Conservation (phyloP, 208 protist genomes). For the Acanthamoeba healyi region DNA sequence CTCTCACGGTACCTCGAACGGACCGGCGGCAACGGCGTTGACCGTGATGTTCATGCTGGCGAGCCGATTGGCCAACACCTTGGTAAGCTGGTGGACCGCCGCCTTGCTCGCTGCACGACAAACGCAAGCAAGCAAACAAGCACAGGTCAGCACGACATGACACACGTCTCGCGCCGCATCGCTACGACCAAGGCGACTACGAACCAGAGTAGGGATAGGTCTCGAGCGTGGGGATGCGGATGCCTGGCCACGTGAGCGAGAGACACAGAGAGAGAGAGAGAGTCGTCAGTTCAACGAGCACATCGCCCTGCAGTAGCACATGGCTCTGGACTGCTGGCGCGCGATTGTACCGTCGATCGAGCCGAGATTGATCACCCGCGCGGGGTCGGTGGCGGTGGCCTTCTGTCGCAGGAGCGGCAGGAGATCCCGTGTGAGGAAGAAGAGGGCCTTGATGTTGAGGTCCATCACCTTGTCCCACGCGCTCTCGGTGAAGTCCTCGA, state of each 20-base stretch:
- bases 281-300: no score
- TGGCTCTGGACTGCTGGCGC: no score
- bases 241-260: background rate
- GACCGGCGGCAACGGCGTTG: conserved; percentile 79
- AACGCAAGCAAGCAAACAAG: background rate
- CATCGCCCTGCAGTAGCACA: no score
- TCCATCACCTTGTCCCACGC: conserved; percentile 83
- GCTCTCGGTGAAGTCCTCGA: conserved; percentile 76
- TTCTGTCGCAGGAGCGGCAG: conserved; percentile 68
- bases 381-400: conserved; percentile 45
- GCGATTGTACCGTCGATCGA: conserved; percentile 71
- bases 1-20: conserved; percentile 64
- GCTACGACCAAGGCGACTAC: background rate
- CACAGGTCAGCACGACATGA: background rate
- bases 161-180: background rate
- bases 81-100: conserved; percentile 75
- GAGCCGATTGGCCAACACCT: conserved; percentile 69
- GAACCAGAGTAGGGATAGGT: conserved; percentile 77
- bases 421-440: conserved; percentile 71
- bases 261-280: background rate
- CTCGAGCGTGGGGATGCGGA: conserved; percentile 56
- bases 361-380: conserved; percentile 80
- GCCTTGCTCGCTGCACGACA: conserved; percentile 65
- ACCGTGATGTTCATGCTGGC: conserved; percentile 77
- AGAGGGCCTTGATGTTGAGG: conserved; percentile 76